Conservation (phyloP, 164 flowering plant genomes). For the Cinnamomum micranthum region DNA sequence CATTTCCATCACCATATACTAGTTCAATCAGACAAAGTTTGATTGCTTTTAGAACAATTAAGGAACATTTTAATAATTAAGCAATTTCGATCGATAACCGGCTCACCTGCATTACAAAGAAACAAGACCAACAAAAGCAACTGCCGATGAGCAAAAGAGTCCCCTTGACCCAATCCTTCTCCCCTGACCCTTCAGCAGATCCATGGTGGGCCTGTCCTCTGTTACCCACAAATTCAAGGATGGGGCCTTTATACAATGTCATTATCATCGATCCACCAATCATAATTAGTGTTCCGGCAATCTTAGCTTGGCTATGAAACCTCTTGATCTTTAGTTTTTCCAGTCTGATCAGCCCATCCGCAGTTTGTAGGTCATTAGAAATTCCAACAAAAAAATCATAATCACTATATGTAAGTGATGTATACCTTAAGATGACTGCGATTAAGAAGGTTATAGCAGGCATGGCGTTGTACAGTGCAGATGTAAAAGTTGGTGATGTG, state of each 20-base stretch:
- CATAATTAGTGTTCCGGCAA: slow-evolving; percentile 61
- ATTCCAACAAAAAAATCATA: too few species aligned
- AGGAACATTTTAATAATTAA: background rate
- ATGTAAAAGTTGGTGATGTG: slow-evolving; percentile 75
- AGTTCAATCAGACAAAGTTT: background rate
- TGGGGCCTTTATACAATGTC: slow-evolving; percentile 89
- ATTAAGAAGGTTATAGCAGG: slow-evolving; percentile 87
- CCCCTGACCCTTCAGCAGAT: slow-evolving; percentile 1
- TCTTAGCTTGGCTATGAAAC: slow-evolving; percentile 57
- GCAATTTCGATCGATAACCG: background rate
- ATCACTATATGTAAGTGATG: background rate
- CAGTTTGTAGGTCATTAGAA: background rate
- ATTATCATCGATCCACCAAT: slow-evolving; percentile 79
- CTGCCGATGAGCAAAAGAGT: slow-evolving; percentile 56
- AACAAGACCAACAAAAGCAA: slow-evolving; percentile 61
- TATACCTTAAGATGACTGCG: slow-evolving; percentile 75
- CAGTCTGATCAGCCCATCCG: slow-evolving; percentile 34
- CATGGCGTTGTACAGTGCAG: slow-evolving; percentile 59
- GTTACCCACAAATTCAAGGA: slow-evolving; percentile 34
- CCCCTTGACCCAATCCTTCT: slow-evolving; percentile 50
- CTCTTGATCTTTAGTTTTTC: slow-evolving; percentile 63
- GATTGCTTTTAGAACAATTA: background rate
- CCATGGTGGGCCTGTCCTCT: slow-evolving; percentile 21
- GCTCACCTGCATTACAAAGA: slow-evolving; percentile 76
- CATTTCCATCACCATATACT: background rate